Percentiles rank a stretch among this genome's conserved stretches.
These are phyloP conservation scores for Radiomyces spectabilis DNA, from an alignment of 192 early-diverging fungal species.

Conservation along the genomic window DNA sequence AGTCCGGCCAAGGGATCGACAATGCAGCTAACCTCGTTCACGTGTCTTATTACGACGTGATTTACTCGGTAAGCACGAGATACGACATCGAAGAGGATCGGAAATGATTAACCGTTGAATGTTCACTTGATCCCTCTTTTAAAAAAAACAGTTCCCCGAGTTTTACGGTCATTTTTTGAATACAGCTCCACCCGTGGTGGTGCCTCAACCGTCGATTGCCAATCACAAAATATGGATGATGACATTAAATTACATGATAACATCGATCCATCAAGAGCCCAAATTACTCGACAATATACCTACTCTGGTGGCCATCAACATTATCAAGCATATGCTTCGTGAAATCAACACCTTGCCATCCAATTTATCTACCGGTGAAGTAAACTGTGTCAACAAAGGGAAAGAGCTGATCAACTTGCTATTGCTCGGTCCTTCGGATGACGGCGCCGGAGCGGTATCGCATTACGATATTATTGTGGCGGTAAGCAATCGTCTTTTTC, in stretches of 20 bases:
- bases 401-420: constrained; percentile 41
- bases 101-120: too few species aligned
- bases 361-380: constrained; percentile 30
- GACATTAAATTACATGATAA: constrained; percentile 34
- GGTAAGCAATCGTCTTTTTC: constrained; percentile 20
- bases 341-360: constrained; percentile 40
- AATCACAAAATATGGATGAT: constrained; percentile 41
- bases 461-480: constrained; percentile 50
- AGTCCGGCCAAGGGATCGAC: background rate
- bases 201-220: constrained; percentile 21
- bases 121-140: background rate
- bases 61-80: constrained; percentile 20
- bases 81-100: background rate
- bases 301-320: constrained; percentile 31
- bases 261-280: constrained; percentile 31
- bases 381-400: constrained; percentile 40
- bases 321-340: constrained; percentile 42
- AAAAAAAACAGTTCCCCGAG: constrained; percentile 20
- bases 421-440: constrained; percentile 31
- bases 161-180: constrained; percentile 25
- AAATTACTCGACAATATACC: constrained; percentile 36
- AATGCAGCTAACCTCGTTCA: background rate
- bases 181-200: constrained; percentile 1
- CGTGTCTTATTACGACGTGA: constrained; percentile 21
- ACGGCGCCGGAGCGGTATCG: constrained; percentile 38